These are phyloP conservation scores for Rhodotorula paludigena DNA, from an alignment of 768 basidiomycete species.

Conservation along the genomic window DNA sequence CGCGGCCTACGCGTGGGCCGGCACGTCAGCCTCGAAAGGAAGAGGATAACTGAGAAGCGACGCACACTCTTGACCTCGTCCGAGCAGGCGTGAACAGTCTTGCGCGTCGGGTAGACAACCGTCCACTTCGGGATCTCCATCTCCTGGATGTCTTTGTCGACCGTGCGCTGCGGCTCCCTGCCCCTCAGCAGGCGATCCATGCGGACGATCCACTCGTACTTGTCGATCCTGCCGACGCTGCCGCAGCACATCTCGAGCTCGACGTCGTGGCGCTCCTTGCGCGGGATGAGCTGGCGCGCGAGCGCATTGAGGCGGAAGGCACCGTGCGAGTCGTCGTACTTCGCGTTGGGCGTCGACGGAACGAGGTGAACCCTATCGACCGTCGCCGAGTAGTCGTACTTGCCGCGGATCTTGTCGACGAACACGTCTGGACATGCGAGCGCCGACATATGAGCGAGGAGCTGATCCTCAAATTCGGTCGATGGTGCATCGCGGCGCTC, in stretches of 20 bases:
- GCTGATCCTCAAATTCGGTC: conserved; percentile 17
- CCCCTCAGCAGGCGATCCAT: neutral
- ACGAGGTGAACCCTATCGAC: conserved; percentile 12
- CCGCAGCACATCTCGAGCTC: conserved; percentile 23
- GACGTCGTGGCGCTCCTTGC: conserved; percentile 1
- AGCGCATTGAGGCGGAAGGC: conserved; percentile 9
- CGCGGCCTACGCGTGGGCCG: neutral
- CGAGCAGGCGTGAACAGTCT: conserved; percentile 2
- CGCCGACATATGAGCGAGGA: conserved; percentile 10
- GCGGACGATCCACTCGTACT: conserved; percentile 1
- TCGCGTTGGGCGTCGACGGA: conserved; percentile 4
- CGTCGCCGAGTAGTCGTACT: conserved; percentile 23
- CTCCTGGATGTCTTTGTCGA: neutral
- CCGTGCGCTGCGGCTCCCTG: neutral
- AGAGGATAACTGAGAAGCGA: neutral
- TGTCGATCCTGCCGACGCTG: neutral
- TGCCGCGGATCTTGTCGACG: conserved; percentile 5
- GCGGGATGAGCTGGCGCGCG: neutral
- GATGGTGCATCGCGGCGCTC: neutral
- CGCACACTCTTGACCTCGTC: conserved; percentile 14
- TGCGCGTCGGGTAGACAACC: conserved; percentile 26
- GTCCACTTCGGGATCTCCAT: conserved; percentile 3
- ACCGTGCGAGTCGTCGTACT: neutral
- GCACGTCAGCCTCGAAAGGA: neutral
- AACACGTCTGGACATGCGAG: conserved; percentile 17